Base-by-base conservation (phyloP, 371 early-diverging fungal genomes). In the Cokeromyces recurvatus region DNA sequence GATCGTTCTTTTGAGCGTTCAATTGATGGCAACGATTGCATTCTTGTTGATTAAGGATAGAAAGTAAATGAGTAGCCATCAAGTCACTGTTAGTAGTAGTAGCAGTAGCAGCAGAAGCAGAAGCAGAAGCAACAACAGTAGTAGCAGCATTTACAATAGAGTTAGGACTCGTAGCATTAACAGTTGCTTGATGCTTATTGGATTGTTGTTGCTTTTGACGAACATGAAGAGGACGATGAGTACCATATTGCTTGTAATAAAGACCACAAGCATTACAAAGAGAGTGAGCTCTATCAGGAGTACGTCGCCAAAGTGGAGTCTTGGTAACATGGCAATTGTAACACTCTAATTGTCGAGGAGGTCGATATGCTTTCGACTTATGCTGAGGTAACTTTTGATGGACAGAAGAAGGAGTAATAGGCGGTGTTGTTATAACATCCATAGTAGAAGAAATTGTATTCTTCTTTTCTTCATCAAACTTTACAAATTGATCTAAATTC, bases 251-350 rank as follows among this genome's bases (percentile, higher is more conserved):
- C 69, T 86, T 87, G 45, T 71, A 83, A 65, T 86, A 90, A n/a
- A 87, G 66, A 29, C 87, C 88, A 59, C 91, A 91, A 1, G 91
- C 89, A 64, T 91, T 91, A 67, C 91, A 91, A 20, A 91, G 75
- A 34, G 81, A 81, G 55, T 87, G 86, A 48, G 73, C 70, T 50
- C 84, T 71, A 48, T 89, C 89, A 29, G 83, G 79, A 25, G 89
- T 87, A 32, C 89, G 71, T 21, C 89, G 76, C 91, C 91, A 91
- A 16, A 91, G 77, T n/a, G 91, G 91, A 5, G 89, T 89, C 55
- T 80, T 73, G 29, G 79, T 86, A 11, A 89, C 86, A 46, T 78
- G 79, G 50, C 91, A 91, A 57, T 91, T 91, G 69, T 65, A 81
- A 59, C 91, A 91, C 40, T 78, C 77, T 24, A 88, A 64, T 58